These are phyloP conservation scores for Plantago coronopus DNA, from an alignment of 305 asterid genomes.

Conservation along the genomic window DNA sequence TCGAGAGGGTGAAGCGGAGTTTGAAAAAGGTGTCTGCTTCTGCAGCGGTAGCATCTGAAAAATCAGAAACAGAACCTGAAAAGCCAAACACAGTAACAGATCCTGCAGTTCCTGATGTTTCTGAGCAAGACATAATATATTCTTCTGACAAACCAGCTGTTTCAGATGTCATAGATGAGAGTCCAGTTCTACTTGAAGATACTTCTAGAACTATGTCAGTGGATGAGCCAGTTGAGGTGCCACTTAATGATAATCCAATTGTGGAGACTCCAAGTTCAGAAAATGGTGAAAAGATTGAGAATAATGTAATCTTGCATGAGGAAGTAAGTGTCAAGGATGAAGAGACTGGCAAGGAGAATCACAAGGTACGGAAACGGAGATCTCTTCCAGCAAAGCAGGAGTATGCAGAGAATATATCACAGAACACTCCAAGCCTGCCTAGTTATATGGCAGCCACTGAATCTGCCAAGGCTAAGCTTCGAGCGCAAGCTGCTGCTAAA, in stretches of 20 bases:
- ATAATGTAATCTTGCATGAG: constrained; percentile 32
- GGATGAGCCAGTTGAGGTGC: constrained; percentile 41
- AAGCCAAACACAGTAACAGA: constrained; percentile 36
- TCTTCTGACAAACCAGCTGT: constrained; percentile 36
- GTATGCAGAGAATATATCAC: constrained; percentile 62
- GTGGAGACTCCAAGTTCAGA: constrained; percentile 40
- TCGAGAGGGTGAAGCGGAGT: constrained; percentile 79
- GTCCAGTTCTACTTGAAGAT: constrained; percentile 34
- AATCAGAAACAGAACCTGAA: constrained; percentile 50
- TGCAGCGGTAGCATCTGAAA: constrained; percentile 43
- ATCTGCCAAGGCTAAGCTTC: constrained; percentile 91
- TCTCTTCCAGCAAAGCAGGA: constrained; percentile 78
- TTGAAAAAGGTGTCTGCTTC: constrained; percentile 70
- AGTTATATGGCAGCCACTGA: constrained; percentile 93
- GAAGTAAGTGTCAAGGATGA: constrained; percentile 54
- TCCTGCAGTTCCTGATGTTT: constrained; percentile 34
- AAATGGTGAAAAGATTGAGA: constrained; percentile 40
- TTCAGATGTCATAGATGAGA: constrained; percentile 30
- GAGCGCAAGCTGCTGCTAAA: constrained; percentile 66
- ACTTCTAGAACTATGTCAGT: constrained; percentile 29
- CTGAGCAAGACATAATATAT: constrained; percentile 31
- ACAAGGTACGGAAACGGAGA: constrained; percentile 58
- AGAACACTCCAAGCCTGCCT: constrained; percentile 69
- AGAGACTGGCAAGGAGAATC: constrained; percentile 55
- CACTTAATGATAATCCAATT: constrained; percentile 34